Base-by-base conservation (phyloP, 2,329 filamentous ascomycete genomes). In the Emmonsia crescens region DNA sequence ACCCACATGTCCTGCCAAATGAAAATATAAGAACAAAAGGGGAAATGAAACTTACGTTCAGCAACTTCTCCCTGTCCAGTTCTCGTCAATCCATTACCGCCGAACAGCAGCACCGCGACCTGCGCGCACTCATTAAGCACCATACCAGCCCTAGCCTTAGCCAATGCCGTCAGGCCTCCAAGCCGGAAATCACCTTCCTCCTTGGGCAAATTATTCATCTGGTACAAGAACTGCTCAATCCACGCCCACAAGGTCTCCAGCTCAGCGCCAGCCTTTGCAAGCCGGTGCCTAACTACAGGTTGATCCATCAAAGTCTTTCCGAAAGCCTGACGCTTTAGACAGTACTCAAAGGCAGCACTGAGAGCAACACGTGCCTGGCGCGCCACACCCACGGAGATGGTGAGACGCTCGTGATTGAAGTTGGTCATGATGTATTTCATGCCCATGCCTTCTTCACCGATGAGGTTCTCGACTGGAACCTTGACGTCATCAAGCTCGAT, bases 391-490 rank as follows among this genome's bases (percentile, higher is more conserved):
- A 90, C 82, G 0, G 84, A 79, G 64, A 91, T 88, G 19, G 80
- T 80, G 12, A 91, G 77, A 0, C 88, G 82, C 72, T 91, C 88
- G 72, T 91, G 87, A 75, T 91, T 91, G 81, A 91, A 91, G 75
- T 91, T 89, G 60, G 83, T 86, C 86, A 89, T 89, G 68, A 88
- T 83, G 69, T 89, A 88, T 62, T 78, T 81, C 87, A 91, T 90
- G 5, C 88, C 88, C 68, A 82, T 76, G 12, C 87, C 87, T 71
- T 91, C 88, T 24, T 78, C 67, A 2, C 88, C 88, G 62, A 91
- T 83, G 8, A 91, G 74, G 69, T 91, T 90, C 68, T 83, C 82
- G 0, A 84, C 80, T 0, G 87, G 87, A 0, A 91, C 88, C 62
- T 83, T 80, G 24, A 91, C 88, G 60, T 91, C 86, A 68, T 90